Conservation (phyloP, 2,329 filamentous ascomycete species). For the Microdochium bolleyi region DNA sequence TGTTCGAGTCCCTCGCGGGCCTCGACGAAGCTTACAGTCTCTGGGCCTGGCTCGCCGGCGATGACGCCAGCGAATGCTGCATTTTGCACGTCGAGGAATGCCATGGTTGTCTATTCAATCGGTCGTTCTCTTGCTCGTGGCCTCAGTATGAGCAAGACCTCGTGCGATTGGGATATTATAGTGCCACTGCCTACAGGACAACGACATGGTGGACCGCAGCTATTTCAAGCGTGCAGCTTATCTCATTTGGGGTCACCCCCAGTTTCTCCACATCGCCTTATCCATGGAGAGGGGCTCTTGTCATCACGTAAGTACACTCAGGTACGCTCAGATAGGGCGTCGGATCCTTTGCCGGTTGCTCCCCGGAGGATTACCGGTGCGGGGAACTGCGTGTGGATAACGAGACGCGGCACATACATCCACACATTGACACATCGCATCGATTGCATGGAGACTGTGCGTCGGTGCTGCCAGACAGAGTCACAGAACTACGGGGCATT, state of each 20-base stretch:
- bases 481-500: too few relatives aligned
- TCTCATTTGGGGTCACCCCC: background rate
- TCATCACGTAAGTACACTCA: too few relatives aligned
- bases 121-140: background rate
- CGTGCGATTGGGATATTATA: background rate
- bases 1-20: background rate
- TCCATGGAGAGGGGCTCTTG: background rate
- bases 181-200: background rate
- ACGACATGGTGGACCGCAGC: background rate
- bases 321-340: too few relatives aligned
- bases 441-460: too few relatives aligned
- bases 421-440: too few relatives aligned
- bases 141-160: background rate
- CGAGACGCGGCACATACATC: too few relatives aligned
- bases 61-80: background rate
- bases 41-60: background rate
- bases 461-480: too few relatives aligned
- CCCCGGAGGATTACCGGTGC: background rate
- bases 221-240: background rate
- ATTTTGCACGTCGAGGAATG: background rate
- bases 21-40: background rate
- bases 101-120: too few relatives aligned
- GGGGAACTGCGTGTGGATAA: too few relatives aligned
- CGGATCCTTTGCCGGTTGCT: background rate
- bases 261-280: background rate